Conservation (phyloP, 2,329 filamentous ascomycete genomes). For the Pseudogymnoascus sp. region DNA sequence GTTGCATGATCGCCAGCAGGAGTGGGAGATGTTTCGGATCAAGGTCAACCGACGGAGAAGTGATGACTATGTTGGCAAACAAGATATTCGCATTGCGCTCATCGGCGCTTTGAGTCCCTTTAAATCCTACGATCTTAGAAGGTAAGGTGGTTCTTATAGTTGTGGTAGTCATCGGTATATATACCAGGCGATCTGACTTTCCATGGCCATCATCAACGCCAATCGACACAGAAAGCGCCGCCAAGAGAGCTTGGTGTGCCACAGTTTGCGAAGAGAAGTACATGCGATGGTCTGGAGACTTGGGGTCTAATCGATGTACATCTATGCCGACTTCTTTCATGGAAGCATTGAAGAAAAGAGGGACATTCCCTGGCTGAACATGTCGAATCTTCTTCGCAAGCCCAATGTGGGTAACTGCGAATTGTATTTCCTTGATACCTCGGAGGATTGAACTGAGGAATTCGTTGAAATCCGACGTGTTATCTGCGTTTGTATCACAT, state of each 20-base stretch:
- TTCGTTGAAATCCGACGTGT: conserved; percentile 85
- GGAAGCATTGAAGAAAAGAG: conserved; percentile 74
- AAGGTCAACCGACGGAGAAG: conserved; percentile 87
- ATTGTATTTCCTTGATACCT: conserved; percentile 93
- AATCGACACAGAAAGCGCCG: conserved; percentile 84
- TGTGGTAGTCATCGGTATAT: conserved; percentile 95
- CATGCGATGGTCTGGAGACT: conserved; percentile 93
- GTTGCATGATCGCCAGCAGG: conserved; percentile 65
- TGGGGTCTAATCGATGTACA: conserved; percentile 80
- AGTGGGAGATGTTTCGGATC: conserved; percentile 87
- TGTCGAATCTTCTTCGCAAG: conserved; percentile 71
- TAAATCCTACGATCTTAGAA: conserved; percentile 82
- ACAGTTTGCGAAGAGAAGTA: conserved; percentile 91
- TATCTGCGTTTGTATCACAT: conserved; percentile 53
- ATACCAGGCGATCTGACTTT: conserved; percentile 77
- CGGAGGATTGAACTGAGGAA: conserved; percentile 83
- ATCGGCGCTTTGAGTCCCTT: conserved; percentile 60
- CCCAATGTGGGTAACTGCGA: conserved; percentile 85
- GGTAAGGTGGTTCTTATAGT: conserved; percentile 89
- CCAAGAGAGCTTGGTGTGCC: conserved; percentile 87
- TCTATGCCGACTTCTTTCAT: conserved; percentile 97
- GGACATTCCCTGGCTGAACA: conserved; percentile 57
- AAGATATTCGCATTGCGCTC: conserved; percentile 94
- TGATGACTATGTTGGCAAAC: conserved; percentile 92
- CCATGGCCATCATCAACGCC: conserved; percentile 86